These are phyloP conservation scores for Cenchrus americanus DNA, from an alignment of 176 grass and related monocot species.

Conservation along the genomic window DNA sequence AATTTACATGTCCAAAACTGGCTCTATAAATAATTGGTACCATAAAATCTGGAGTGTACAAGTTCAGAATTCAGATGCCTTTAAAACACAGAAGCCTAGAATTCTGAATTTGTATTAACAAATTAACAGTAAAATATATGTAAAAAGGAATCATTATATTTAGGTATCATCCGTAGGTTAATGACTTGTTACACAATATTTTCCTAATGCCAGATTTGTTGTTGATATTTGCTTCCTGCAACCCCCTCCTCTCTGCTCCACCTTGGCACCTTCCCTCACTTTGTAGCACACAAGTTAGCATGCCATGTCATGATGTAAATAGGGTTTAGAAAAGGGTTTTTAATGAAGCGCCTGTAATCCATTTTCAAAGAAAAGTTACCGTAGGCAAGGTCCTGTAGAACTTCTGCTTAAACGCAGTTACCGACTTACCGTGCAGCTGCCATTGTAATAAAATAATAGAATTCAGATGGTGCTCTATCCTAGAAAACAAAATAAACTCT, in stretches of 20 bases:
- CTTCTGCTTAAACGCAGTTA: neutral
- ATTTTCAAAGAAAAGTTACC: neutral
- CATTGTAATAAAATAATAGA: neutral
- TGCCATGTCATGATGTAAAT: neutral
- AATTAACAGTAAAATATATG: neutral
- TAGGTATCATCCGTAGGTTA: neutral
- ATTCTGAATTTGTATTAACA: neutral
- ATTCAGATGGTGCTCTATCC: neutral
- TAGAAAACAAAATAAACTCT: constrained; percentile 4
- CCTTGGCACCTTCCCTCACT: neutral
- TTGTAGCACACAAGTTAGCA: neutral
- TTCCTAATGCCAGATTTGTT: neutral
- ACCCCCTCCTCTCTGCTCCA: neutral
- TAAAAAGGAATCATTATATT: neutral
- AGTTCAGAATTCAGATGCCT: constrained; percentile 22
- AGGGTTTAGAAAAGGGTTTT: neutral
- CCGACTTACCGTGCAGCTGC: neutral
- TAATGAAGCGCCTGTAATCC: constrained; percentile 23
- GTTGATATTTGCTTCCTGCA: neutral
- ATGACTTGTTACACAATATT: neutral
- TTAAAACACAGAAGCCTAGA: constrained; percentile 6
- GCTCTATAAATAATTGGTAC: constrained; percentile 2
- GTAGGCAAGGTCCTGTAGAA: neutral
- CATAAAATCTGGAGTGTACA: neutral
- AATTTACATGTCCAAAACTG: neutral